Evolutionary conservation across 805 yeast species (phyloP).

Genomic region (Lachancea dasiensis): DNA sequence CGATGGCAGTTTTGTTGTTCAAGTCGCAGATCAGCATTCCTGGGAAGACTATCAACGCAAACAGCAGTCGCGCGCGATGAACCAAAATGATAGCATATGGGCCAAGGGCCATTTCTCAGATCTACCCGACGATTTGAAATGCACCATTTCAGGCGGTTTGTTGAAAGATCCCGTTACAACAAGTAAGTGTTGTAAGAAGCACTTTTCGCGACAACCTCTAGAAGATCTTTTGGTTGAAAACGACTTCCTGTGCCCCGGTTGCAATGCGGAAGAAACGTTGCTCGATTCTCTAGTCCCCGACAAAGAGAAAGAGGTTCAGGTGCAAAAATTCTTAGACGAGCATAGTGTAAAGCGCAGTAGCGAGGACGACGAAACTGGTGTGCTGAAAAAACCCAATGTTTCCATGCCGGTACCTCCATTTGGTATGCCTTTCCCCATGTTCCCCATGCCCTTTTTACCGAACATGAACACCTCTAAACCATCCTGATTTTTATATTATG

Average conservation of each 20-base stretch:
- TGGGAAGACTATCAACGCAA: constrained; percentile 85
- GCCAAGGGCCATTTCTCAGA: constrained; percentile 38
- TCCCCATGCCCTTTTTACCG: constrained; percentile 33
- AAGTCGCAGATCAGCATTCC: constrained; percentile 87
- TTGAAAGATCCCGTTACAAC: constrained; percentile 71
- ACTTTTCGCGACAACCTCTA: constrained; percentile 54
- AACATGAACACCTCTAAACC: constrained; percentile 8
- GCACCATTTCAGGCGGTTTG: constrained; percentile 63
- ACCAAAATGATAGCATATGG: constrained; percentile 41
- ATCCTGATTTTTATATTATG: neutral
- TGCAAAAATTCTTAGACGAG: constrained; percentile 44
- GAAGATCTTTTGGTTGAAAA: constrained; percentile 66
- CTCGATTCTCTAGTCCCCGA: constrained; percentile 67
- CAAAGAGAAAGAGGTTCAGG: constrained; percentile 48
- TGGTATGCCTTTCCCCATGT: constrained; percentile 33
- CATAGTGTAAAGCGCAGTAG: constrained; percentile 20
- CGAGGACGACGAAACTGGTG: constrained; percentile 8
- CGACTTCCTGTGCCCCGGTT: constrained; percentile 88
- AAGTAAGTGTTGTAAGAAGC: constrained; percentile 63
- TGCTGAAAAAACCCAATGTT: constrained; percentile 9
- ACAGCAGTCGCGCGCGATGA: constrained; percentile 31
- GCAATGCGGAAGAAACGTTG: constrained; percentile 65
- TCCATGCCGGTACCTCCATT: constrained; percentile 30
- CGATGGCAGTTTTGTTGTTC: constrained; percentile 91
- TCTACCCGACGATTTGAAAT: constrained; percentile 54